Evolutionary conservation across 345 rosid genomes (phyloP).

Genomic region (Iberis pinnata): DNA sequence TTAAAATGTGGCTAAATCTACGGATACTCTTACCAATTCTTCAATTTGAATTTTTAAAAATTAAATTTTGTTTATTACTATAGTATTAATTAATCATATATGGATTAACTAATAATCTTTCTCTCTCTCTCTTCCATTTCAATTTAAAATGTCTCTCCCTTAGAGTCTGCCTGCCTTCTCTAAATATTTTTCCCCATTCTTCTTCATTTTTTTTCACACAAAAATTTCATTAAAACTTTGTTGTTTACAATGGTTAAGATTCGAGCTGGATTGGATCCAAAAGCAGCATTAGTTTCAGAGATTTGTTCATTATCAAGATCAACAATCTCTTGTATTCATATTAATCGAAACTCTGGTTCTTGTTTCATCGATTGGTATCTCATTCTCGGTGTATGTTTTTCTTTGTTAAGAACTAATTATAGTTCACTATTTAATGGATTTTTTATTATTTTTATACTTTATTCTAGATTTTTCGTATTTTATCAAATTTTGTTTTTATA

Average conservation of each 20-base stretch:
- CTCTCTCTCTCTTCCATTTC: slow-evolving; percentile 31
- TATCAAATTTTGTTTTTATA: too few species aligned
- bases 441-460: too few species aligned
- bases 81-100: background rate
- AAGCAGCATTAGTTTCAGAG: slow-evolving; percentile 48
- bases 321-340: slow-evolving; percentile 49
- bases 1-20: slow-evolving; percentile 1
- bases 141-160: slow-evolving; percentile 61
- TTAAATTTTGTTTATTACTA: background rate
- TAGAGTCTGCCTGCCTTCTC: slow-evolving; percentile 50
- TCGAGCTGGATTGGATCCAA: slow-evolving; percentile 39
- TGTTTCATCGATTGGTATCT: slow-evolving; percentile 89
- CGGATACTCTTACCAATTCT: slow-evolving; percentile 20
- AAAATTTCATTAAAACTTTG: slow-evolving; percentile 5
- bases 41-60: background rate
- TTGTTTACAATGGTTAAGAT: slow-evolving; percentile 38
- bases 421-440: background rate
- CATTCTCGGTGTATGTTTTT: slow-evolving; percentile 61
- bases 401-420: background rate
- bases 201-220: background rate
- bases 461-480: too few species aligned
- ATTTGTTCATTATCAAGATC: slow-evolving; percentile 54
- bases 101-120: background rate
- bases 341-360: slow-evolving; percentile 18
- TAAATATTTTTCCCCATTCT: slow-evolving; percentile 40